Evolutionary conservation across 306 rosid genomes (phyloP), one percentile per base, ranked within the genome.

Genomic region (Cicer yamashitae): DNA sequence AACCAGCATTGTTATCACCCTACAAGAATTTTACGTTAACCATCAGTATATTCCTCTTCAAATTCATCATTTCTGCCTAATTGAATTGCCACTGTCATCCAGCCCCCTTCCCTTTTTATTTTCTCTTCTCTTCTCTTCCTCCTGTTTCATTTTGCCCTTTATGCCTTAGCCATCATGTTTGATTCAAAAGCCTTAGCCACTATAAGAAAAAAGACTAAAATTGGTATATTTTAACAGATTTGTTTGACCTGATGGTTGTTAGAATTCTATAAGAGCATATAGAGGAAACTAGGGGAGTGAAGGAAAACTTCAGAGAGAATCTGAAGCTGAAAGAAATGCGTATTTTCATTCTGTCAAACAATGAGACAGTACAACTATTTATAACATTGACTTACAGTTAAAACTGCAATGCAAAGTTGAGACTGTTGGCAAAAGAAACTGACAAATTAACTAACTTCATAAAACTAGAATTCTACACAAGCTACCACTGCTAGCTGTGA

Each of bases 21-120:
- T 22, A 46, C 67, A 44, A 3, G 30, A 45, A 11, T 43, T 72
- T 43, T 43, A 47, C 5, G 52, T 47, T 12, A 57, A 57, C n/a
- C 43, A 39, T 34, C 70, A 46, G 10, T 77, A 68, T 58, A 58
- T 25, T 59, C 45, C 46, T 37, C 51, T 68, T 46, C 34, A 15
- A 11, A 12, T 77, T 34, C 60, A 7, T 34, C 50, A 15, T 67
- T 67, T 63, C 56, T 25, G 11, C 14, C 52, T 11, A 47, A 13
- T 38, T 15, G 6, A 71, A 71, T 38, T 54, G 52, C 14, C 58
- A 73, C 68, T 73, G 30, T 54, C 44, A 30, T 46, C 44, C 39
- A 10, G 11, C 47, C 58, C 10, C 44, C 10, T 44, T 72, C 20
- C 44, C 66, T 2, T 47, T 60, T 58, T 58, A 10, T 22, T 58